Conservation (phyloP, 192 early-diverging fungal species). For the Linderina pennispora region DNA sequence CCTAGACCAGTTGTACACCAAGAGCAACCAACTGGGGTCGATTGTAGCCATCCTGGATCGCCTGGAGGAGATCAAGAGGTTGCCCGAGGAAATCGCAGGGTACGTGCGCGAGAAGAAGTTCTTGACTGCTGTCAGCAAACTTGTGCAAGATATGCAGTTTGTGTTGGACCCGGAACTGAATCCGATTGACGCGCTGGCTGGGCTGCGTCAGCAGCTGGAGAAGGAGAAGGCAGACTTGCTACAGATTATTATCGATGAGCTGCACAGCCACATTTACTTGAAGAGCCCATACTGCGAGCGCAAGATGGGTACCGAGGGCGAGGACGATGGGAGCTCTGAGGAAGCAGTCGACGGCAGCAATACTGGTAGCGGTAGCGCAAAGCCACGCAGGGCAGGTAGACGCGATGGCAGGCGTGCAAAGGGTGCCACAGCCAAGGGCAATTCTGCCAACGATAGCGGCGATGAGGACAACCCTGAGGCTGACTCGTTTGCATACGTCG, state of each 20-base stretch:
- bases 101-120: conserved; percentile 63
- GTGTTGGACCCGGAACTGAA: conserved; percentile 58
- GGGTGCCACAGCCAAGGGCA: conserved; percentile 1
- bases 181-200: conserved; percentile 64
- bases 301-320: conserved; percentile 35
- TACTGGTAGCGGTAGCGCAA: background rate
- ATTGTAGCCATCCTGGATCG: conserved; percentile 68
- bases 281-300: conserved; percentile 72
- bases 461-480: conserved; percentile 65
- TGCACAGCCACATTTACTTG: conserved; percentile 73
- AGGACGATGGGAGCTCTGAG: conserved; percentile 17
- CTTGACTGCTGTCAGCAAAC: conserved; percentile 55
- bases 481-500: conserved; percentile 71
- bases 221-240: conserved; percentile 43
- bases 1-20: conserved; percentile 62
- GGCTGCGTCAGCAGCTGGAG: conserved; percentile 58
- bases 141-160: conserved; percentile 59
- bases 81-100: conserved; percentile 56
- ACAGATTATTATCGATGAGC: conserved; percentile 64
- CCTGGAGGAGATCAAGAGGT: conserved; percentile 63
- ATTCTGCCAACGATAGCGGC: background rate
- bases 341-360: background rate
- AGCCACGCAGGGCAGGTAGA: no score
- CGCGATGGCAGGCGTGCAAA: no score
- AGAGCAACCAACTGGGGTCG: conserved; percentile 72